A percentile compares a stretch with the other conserved stretches of the same genome.
phyloP scores from a whole-genome alignment of 306 rosid species.

The Ochetophila trinervis region DNA sequence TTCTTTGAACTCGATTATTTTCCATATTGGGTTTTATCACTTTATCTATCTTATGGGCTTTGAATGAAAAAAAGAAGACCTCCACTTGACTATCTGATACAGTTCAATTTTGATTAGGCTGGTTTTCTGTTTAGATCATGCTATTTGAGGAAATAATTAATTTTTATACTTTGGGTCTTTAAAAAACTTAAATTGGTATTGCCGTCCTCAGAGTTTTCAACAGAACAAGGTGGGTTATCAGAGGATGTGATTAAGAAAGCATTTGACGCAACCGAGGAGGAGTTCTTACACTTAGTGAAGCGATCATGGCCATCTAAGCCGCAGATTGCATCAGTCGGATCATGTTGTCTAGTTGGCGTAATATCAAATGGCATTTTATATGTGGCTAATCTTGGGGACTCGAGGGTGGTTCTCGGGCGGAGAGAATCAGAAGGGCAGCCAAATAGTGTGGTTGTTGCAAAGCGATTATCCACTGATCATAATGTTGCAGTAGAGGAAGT shows the following conservation, averaged over 20 bases:
- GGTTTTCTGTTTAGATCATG: conserved; percentile 1
- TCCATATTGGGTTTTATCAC: not conserved
- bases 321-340: conserved; percentile 62
- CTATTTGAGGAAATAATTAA: not conserved
- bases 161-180: not conserved
- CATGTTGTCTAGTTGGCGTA: conserved; percentile 65
- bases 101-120: too few species aligned
- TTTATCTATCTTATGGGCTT: not conserved
- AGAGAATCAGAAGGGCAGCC: conserved; percentile 26
- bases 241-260: conserved; percentile 64
- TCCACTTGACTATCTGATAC: not conserved
- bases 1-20: not conserved
- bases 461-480: conserved; percentile 65
- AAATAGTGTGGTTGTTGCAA: conserved; percentile 41
- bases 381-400: conserved; percentile 70
- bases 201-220: conserved; percentile 34
- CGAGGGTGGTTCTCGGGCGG: conserved; percentile 66
- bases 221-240: conserved; percentile 60
- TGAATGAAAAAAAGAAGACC: not conserved
- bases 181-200: not conserved
- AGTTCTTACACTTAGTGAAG: conserved; percentile 48
- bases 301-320: conserved; percentile 47
- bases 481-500: conserved; percentile 64
- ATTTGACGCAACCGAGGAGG: conserved; percentile 54
- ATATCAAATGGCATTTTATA: conserved; percentile 48